phyloP scores from a whole-genome alignment of 352 stramenopile species.

The Halophytophthora batemanensis region DNA sequence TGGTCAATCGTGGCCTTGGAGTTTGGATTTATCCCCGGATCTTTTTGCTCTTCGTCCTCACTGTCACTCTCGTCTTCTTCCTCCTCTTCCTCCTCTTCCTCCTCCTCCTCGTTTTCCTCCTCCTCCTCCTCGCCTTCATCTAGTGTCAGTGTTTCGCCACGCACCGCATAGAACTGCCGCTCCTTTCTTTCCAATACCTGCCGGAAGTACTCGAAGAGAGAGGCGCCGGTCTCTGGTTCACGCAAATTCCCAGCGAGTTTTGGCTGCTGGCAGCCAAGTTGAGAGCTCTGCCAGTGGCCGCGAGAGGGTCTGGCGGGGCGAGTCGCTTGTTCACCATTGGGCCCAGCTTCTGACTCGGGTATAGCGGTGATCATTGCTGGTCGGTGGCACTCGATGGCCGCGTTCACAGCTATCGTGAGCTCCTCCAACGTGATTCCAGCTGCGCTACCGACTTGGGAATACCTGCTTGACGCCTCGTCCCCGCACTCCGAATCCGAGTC shows the following conservation, averaged over 20 bases:
- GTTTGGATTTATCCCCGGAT: background rate
- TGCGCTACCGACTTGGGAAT: conserved; percentile 1
- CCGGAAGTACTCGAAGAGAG: conserved; percentile 14
- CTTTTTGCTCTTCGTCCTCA: background rate
- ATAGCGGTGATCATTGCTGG: conserved; percentile 1
- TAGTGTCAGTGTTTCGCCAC: too few species aligned
- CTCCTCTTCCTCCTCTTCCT: background rate
- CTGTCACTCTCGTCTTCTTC: background rate
- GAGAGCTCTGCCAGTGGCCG: conserved; percentile 2
- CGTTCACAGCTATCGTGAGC: conserved; percentile 49
- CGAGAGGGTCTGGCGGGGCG: background rate
- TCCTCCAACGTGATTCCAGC: conserved; percentile 43
- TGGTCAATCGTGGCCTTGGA: conserved; percentile 3
- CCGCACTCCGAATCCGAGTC: conserved; percentile 9
- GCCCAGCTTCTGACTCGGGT: background rate
- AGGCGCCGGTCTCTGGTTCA: conserved; percentile 2
- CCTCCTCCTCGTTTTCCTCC: background rate
- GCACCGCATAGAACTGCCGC: conserved; percentile 17
- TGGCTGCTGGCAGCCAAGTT: background rate
- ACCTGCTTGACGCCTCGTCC: conserved; percentile 1
- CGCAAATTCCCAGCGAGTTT: background rate
- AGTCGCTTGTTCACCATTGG: background rate
- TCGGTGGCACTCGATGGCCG: conserved; percentile 49
- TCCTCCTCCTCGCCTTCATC: background rate
- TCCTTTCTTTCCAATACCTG: conserved; percentile 27